Evolutionary conservation across 2,329 filamentous ascomycete species (phyloP).

Genomic region (Geosmithia putterillii): DNA sequence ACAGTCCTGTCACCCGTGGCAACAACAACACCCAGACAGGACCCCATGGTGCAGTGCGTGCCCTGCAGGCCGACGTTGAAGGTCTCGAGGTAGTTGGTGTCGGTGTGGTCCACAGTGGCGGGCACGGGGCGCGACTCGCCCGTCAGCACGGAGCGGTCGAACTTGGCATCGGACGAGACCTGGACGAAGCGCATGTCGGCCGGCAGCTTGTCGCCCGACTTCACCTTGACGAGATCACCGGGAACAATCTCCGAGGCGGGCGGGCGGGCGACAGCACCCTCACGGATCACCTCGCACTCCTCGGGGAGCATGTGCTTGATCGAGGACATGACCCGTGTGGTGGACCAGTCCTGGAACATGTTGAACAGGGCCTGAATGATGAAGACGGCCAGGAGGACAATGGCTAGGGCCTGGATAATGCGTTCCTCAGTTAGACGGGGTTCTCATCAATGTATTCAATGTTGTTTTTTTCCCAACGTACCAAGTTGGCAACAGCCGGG

Average conservation of each 20-base stretch:
- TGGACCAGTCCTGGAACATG: conserved; percentile 64
- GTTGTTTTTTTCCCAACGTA: conserved; percentile 2
- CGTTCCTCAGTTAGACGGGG: neutral
- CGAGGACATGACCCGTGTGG: conserved; percentile 63
- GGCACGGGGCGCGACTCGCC: conserved; percentile 55
- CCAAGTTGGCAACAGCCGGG: conserved; percentile 53
- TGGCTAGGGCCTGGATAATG: conserved; percentile 44
- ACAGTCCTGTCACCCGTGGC: conserved; percentile 62
- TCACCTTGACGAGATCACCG: conserved; percentile 57
- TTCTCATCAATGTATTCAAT: too few relatives aligned
- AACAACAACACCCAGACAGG: conserved; percentile 54
- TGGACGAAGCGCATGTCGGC: conserved; percentile 62
- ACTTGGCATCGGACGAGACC: conserved; percentile 55
- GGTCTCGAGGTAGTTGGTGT: conserved; percentile 66
- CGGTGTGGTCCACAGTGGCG: conserved; percentile 52
- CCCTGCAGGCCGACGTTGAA: conserved; percentile 66
- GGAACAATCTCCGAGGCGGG: conserved; percentile 53
- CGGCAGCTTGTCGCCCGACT: conserved; percentile 61
- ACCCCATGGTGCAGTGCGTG: conserved; percentile 65
- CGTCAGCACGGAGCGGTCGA: conserved; percentile 61
- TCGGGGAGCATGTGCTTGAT: conserved; percentile 75
- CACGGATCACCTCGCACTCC: conserved; percentile 51
- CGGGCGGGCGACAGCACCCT: conserved; percentile 31
- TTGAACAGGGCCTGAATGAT: conserved; percentile 58
- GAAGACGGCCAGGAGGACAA: conserved; percentile 60